Percentiles rank a stretch among this genome's conserved stretches.
These are phyloP conservation scores for Sclerotinia trifoliorum DNA, from an alignment of 2,329 filamentous ascomycete species.

Conservation along the genomic window DNA sequence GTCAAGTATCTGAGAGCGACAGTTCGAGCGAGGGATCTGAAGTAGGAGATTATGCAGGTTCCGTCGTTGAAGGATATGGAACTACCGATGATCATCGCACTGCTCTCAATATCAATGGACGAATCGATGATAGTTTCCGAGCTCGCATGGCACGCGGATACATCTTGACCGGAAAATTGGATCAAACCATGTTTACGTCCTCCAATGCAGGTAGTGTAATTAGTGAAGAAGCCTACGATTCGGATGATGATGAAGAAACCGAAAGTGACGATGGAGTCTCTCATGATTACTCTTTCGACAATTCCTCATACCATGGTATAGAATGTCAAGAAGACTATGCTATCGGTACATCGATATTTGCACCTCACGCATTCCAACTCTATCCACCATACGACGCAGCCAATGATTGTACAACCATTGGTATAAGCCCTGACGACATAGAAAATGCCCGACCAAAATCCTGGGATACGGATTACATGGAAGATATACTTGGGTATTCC, in stretches of 20 bases:
- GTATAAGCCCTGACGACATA: not conserved
- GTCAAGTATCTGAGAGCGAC: not conserved
- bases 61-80: conserved; percentile 3
- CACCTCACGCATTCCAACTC: conserved; percentile 1
- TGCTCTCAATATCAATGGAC: not conserved
- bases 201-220: not conserved
- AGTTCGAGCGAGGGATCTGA: not conserved
- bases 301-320: conserved; percentile 10
- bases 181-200: not conserved
- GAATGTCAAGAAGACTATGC: conserved; percentile 14
- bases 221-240: conserved; percentile 2
- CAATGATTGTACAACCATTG: not conserved
- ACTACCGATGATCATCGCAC: not conserved
- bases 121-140: not conserved
- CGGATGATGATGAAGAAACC: not conserved
- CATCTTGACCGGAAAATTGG: not conserved
- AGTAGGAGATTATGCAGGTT: conserved; percentile 8
- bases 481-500: not conserved
- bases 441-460: not conserved
- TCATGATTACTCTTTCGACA: not conserved
- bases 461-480: conserved; percentile 2
- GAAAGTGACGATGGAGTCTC: not conserved
- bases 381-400: conserved; percentile 1
- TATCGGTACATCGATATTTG: conserved; percentile 4
- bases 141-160: not conserved